Base-by-base conservation (phyloP, 73 alveolate genomes). In the Paramecium tetraurelia region DNA sequence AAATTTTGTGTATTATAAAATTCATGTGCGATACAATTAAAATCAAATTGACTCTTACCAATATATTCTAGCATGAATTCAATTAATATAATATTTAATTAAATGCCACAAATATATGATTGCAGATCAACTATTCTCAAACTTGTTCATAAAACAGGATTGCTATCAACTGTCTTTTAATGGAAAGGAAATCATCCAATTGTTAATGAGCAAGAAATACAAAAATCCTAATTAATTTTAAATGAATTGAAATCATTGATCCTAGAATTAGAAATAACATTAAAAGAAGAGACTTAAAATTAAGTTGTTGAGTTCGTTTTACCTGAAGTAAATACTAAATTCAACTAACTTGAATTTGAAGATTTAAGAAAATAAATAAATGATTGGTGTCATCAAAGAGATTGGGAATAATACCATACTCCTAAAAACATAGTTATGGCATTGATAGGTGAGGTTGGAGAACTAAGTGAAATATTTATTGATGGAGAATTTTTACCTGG, bases 341-440 rank as follows among this genome's bases (percentile, higher is more conserved):
- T 80, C 29, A 22, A 59, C n/a, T 27, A 41, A 80, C 33, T 80
- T 18, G 57, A 46, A 14, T 31, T 80, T 80, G 90, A 80, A 48
- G 90, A 80, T 44, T 80, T 80, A 46, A 80, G 90, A 48, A 35
- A 44, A 76, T 24, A 5, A 76, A 76, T 76, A 38, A 76, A 76
- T 33, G 29, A 36, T 20, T 80, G 90, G 90, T 80, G 90, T 43
- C 46, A 48, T 80, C 27, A 80, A 41, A 89, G 94, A 21, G 90
- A 89, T 43, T 89, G 94, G 94, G 80, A 89, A 46, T 43, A 89
- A 71, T 89, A 89, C 58, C 94, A 89, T 33, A 89, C 94, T 41
- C 94, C 94, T 70, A 89, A 88, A 48, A 89, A 89, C 72, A 59
- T 89, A 50, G 68, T 89, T 18, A 21, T 89, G 57, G 94, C 94